These are phyloP conservation scores for Leptographium radiaticola DNA, from an alignment of 2,329 filamentous ascomycete genomes.

Conservation along the genomic window DNA sequence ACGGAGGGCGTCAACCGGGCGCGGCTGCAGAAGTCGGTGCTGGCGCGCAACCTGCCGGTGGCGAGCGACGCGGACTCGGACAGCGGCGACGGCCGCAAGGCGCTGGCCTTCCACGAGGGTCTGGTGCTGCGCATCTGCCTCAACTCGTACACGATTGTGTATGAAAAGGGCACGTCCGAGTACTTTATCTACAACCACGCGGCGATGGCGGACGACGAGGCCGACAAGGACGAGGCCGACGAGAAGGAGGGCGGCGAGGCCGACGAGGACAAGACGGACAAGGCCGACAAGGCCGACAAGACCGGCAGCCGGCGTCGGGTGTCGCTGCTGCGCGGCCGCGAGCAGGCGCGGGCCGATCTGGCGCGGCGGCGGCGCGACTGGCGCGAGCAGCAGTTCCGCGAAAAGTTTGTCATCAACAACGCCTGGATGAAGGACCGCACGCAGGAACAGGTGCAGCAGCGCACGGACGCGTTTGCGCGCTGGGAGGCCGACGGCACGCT, in stretches of 20 bases:
- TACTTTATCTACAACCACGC: slow-evolving; percentile 60
- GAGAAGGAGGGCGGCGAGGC: not conserved
- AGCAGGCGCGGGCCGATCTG: slow-evolving; percentile 14
- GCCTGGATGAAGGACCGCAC: slow-evolving; percentile 69
- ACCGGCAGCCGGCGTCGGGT: not conserved
- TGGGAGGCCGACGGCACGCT: slow-evolving; percentile 36
- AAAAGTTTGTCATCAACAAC: slow-evolving; percentile 74
- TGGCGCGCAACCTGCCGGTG: slow-evolving; percentile 57
- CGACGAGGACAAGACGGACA: not conserved
- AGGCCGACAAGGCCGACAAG: not conserved
- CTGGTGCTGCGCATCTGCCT: slow-evolving; percentile 62
- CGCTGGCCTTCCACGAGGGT: slow-evolving; percentile 51
- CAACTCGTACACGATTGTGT: slow-evolving; percentile 69
- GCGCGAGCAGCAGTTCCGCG: slow-evolving; percentile 41
- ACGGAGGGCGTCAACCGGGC: slow-evolving; percentile 64
- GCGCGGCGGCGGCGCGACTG: slow-evolving; percentile 21
- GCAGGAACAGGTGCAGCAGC: slow-evolving; percentile 62
- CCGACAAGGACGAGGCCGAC: slow-evolving; percentile 1
- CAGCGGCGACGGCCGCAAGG: slow-evolving; percentile 46
- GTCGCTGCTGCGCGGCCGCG: slow-evolving; percentile 28
- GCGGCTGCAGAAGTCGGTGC: slow-evolving; percentile 53
- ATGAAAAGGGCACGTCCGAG: slow-evolving; percentile 56
- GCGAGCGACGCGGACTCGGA: slow-evolving; percentile 49
- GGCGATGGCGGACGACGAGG: slow-evolving; percentile 54
- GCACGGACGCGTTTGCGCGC: slow-evolving; percentile 50